Base-by-base conservation (phyloP, 2,329 filamentous ascomycete species). In the Furcasterigmium sp. region DNA sequence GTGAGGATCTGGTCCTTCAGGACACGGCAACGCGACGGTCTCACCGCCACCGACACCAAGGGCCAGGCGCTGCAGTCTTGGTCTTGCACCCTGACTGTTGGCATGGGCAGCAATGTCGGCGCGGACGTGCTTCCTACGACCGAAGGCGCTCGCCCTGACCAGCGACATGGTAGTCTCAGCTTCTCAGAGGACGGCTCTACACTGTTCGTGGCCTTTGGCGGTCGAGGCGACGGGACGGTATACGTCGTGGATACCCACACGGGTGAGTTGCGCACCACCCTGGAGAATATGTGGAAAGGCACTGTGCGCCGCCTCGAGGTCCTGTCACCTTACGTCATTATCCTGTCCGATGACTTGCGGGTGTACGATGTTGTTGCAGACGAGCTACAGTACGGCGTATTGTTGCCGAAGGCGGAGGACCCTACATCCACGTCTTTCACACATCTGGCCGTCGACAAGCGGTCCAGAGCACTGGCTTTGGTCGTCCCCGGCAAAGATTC, bases 301-400 rank as follows among this genome's bases (percentile, higher is more conserved):
- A 72, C 76, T 15, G 70, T 90, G 8, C 76, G 81, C 45, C 79
- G 78, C n/a, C 64, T 94, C 23, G 80, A 75, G 5, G 84, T 94
- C 42, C 65, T 93, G 3, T 84, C 82, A 3, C 82, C 83, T 19
- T 84, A 85, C 56, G 67, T 98, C 15, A 72, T 97, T 45, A 76
- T 87, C 37, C 68, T 95, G 2, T 88, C 88, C 0, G 75, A 84
- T 35, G 76, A 80, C 21, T 72, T 96, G 8, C 73, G 80, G 32
- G 83, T 95, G 28, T 95, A 89, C 72, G 87, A 98, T 60, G 76
- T 94, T 10, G 87, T 97, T 8, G 74, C 82, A 40, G 87, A 95
- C 54, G 76, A 84, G 53, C 72, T 91, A 37, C 76, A 79, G 28
- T 89, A 85, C 56, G 80, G 79, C 39, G 71, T 85, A 40, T 67